Percentiles rank a stretch among this genome's conserved stretches.
Evolutionary conservation across 106 monocot genomes (phyloP).

Genomic region (Apostasia shenzhenica): DNA sequence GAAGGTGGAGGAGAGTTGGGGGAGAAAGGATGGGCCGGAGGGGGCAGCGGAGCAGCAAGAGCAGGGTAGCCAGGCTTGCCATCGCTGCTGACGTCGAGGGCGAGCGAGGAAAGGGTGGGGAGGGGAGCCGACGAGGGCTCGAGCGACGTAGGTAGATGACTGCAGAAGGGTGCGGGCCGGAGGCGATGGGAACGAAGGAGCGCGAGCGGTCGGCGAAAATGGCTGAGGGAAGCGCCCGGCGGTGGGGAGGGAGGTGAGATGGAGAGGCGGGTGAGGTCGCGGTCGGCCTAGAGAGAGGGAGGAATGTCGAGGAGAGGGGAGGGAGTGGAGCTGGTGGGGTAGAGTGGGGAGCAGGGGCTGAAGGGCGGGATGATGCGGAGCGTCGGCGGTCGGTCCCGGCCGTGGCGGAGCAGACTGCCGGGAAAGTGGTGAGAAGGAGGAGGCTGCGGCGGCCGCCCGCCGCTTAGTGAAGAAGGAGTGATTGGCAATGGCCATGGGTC

Average conservation of each 20-base stretch:
- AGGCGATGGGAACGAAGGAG: background rate
- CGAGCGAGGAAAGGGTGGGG: slow-evolving; percentile 17
- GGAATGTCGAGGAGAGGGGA: no score
- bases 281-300: background rate
- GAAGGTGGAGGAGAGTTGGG: background rate
- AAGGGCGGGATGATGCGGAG: no score
- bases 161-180: background rate
- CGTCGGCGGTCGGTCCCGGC: no score
- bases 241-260: background rate
- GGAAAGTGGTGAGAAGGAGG: no score
- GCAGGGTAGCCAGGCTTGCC: slow-evolving; percentile 9
- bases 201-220: background rate
- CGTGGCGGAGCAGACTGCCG: no score
- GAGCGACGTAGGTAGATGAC: slow-evolving; percentile 14
- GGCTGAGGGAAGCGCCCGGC: background rate
- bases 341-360: no score
- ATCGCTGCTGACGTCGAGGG: slow-evolving; percentile 12
- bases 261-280: background rate
- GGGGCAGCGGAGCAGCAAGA: slow-evolving; percentile 4
- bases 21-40: background rate
- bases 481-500: no score
- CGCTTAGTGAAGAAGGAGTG: no score
- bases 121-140: slow-evolving; percentile 9
- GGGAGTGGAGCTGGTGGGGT: no score
- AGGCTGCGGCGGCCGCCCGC: no score